Evolutionary conservation across 176 grass and related monocot genomes (phyloP).

Genomic region (Bothriochloa decipiens): DNA sequence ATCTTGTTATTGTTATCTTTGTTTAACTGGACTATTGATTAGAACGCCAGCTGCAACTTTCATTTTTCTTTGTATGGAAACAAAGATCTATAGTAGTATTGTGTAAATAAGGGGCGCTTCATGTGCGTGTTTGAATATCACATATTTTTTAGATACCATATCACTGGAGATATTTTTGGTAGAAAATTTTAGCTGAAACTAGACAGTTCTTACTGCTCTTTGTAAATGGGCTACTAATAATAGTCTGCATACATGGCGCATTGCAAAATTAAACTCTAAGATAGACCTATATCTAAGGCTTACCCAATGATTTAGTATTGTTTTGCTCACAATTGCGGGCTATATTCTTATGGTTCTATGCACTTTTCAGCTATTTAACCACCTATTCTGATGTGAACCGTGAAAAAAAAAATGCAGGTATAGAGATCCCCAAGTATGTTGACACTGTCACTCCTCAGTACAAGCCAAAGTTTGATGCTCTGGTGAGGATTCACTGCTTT

Average conservation of each 20-base stretch:
- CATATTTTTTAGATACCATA: not conserved
- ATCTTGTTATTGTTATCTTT: conserved; percentile 9
- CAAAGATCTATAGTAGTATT: not conserved
- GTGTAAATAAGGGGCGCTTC: not conserved
- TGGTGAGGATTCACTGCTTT: conserved; percentile 52
- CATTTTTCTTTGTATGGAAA: not conserved
- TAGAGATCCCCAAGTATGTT: conserved; percentile 85
- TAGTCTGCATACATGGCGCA: not conserved
- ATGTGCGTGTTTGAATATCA: conserved; percentile 22
- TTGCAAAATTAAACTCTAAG: not conserved
- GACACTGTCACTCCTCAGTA: conserved; percentile 91
- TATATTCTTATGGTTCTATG: conserved; percentile 13
- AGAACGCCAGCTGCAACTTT: not conserved
- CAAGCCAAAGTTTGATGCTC: conserved; percentile 88
- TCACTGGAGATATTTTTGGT: not conserved
- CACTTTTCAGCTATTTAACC: conserved; percentile 3
- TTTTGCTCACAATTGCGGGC: not conserved
- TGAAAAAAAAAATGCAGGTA: conserved; percentile 53
- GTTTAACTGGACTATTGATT: not conserved
- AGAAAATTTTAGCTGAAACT: not conserved
- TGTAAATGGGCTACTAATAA: not conserved
- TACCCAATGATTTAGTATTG: conserved; percentile 9
- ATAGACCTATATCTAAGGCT: not conserved
- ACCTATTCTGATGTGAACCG: not conserved
- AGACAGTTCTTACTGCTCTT: not conserved